These are phyloP conservation scores for Vitellaria paradoxa DNA, from an alignment of 179 eudicot species.

Conservation along the genomic window DNA sequence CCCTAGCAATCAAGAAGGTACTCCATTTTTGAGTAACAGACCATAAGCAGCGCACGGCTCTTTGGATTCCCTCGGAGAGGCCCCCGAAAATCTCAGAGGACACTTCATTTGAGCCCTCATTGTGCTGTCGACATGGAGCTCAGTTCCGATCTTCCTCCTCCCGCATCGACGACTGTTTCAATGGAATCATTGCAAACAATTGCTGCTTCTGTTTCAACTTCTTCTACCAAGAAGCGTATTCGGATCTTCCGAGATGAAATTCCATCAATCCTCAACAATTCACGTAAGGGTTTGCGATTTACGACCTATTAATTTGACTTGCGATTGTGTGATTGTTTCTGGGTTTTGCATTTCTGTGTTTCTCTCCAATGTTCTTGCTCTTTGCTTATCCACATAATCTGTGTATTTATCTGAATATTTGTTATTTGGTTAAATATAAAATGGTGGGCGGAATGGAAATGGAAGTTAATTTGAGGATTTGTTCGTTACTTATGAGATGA, in stretches of 20 bases:
- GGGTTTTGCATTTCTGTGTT: neutral
- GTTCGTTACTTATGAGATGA: neutral
- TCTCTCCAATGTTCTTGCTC: neutral
- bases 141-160: neutral
- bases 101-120: neutral
- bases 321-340: neutral
- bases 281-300: constrained; percentile 26
- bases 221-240: constrained; percentile 58
- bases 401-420: neutral
- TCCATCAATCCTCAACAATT: constrained; percentile 39
- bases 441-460: neutral
- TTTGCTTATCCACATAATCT: neutral
- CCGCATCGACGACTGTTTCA: constrained; percentile 40
- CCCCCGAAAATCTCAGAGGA: neutral
- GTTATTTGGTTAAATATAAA: neutral
- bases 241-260: constrained; percentile 65
- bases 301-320: neutral
- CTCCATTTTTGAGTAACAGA: neutral
- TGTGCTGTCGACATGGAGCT: neutral
- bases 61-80: neutral
- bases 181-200: constrained; percentile 44
- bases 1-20: constrained; percentile 2
- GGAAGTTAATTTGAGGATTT: neutral
- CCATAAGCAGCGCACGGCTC: neutral
- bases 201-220: constrained; percentile 44